Evolutionary conservation across 345 rosid genomes (phyloP).

Genomic region (Isatis tinctoria): DNA sequence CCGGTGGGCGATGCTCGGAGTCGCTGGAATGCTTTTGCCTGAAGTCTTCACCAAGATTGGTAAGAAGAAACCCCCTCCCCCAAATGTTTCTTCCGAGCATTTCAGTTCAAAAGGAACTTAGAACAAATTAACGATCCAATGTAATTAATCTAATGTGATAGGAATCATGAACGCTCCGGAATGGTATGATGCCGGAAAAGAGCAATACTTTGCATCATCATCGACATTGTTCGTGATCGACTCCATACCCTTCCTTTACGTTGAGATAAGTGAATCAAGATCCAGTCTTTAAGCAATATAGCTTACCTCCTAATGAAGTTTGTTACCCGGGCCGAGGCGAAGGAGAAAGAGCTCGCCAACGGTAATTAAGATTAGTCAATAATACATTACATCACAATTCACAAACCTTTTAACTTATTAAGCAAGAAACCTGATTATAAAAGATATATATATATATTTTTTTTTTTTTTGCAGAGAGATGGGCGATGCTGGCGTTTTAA

Average conservation of each 20-base stretch:
- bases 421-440: background rate
- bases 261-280: constrained; percentile 97
- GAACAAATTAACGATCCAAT: no score
- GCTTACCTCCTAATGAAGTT: constrained; percentile 72
- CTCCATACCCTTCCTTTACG: constrained; percentile 89
- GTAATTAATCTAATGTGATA: background rate
- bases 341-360: constrained; percentile 91
- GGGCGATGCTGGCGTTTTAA: constrained; percentile 94
- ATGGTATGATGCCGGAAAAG: constrained; percentile 95
- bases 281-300: constrained; percentile 93
- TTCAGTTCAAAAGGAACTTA: background rate
- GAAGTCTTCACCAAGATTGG: constrained; percentile 91
- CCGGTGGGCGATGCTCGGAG: constrained; percentile 96
- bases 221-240: constrained; percentile 90
- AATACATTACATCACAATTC: background rate
- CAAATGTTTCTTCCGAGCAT: no score
- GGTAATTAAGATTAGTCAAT: constrained; percentile 38
- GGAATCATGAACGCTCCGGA: constrained; percentile 59
- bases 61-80: background rate
- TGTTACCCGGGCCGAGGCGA: constrained; percentile 95
- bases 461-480: constrained; percentile 55
- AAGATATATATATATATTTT: no score
- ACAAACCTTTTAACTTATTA: background rate
- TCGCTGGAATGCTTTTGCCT: constrained; percentile 80
- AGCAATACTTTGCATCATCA: constrained; percentile 82